These are phyloP conservation scores for Turritis glabra DNA, from an alignment of 345 rosid genomes.

Conservation along the genomic window DNA sequence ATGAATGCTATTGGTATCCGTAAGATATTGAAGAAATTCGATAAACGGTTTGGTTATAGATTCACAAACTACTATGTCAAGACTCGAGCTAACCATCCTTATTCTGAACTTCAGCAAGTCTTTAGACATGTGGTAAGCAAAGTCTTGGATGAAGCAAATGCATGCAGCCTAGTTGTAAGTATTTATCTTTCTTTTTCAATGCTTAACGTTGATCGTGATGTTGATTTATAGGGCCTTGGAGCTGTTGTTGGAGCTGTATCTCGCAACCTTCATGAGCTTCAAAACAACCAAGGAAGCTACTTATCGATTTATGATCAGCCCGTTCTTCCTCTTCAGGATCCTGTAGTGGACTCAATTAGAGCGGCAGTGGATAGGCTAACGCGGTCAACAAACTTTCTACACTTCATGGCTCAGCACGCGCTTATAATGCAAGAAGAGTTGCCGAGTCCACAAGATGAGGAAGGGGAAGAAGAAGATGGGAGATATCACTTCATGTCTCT, in stretches of 20 bases:
- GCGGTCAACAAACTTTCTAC: conserved; percentile 83
- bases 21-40: conserved; percentile 92
- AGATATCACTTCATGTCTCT: conserved; percentile 92
- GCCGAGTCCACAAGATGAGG: conserved; percentile 76
- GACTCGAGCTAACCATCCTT: conserved; percentile 98
- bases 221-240: conserved; percentile 70
- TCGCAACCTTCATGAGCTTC: conserved; percentile 96
- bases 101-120: conserved; percentile 96
- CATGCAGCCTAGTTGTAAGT: background rate
- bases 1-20: conserved; percentile 91
- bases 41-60: conserved; percentile 88
- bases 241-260: conserved; percentile 98
- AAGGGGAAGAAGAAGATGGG: conserved; percentile 51
- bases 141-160: background rate
- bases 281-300: conserved; percentile 90
- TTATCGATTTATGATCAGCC: conserved; percentile 91
- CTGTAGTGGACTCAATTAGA: conserved; percentile 76
- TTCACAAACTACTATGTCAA: conserved; percentile 92
- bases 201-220: background rate
- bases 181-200: background rate
- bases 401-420: conserved; percentile 90
- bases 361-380: conserved; percentile 88
- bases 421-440: conserved; percentile 93
- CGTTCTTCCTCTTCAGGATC: conserved; percentile 78
- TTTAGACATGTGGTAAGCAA: conserved; percentile 90